Base-by-base conservation (phyloP, 148 eudicot species). In the Diospyros lotus region DNA sequence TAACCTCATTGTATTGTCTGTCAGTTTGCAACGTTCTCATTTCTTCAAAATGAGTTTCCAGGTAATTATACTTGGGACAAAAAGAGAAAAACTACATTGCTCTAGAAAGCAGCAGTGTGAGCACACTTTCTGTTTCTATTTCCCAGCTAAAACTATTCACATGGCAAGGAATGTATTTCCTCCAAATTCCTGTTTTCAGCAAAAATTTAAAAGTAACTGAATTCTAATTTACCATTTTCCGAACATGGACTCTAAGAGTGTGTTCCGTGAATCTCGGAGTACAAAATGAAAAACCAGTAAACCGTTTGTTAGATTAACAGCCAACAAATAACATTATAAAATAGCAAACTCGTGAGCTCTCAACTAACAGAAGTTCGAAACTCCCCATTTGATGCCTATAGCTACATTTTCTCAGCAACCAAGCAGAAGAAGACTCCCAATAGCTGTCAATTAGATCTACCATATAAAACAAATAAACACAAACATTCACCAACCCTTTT, bases 401-500 rank as follows among this genome's bases (percentile, higher is more conserved):
- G 38, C 74, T 15, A 18, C 7, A 76, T 44, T 50, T 17, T 28
- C 76, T 65, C 72, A 62, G 58, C 62, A 71, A 55, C 62, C 48
- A 58, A 68, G 53, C 55, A 45, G 45, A 40, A 28, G 15, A 44
- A 66, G 42, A 60, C n/a, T 46, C 18, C 39, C 17, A 63, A 68
- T 4, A 50, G 54, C 65, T 3, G 46, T 11, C 7, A 69, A 43
- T 14, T n/a, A 5, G n/a, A 11, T 10, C 43, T 9, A 71, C 46
- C 39, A 8, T 1, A 4, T 1, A 38, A 54, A 38, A 52, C 18
- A 40, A 12, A 43, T 4, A 39, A 53, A 46, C 9, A n/a, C 28
- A 41, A 4, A 68, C 62, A 39, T 28, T 28, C 28, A 67, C 18
- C 18, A 18, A 94, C 98, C 98, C 77, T 92, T 75, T 95, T 89